These are phyloP conservation scores for Crithidia brevicula DNA, from an alignment of 208 protist genomes.

Conservation along the genomic window DNA sequence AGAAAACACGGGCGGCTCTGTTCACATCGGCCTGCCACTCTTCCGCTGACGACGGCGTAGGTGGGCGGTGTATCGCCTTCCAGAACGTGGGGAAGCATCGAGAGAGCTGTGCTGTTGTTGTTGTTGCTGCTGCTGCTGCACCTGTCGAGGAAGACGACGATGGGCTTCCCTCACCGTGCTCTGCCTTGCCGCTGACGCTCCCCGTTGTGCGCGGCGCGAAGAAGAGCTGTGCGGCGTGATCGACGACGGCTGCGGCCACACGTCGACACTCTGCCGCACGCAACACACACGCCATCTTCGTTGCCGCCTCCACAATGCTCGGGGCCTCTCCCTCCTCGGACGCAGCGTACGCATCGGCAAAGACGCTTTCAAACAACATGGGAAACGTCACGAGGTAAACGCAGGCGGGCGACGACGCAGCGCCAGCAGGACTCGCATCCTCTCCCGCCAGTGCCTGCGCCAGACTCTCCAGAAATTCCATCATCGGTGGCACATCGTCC, in stretches of 20 bases:
- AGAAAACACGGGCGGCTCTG: constrained; percentile 17
- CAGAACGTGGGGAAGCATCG: constrained; percentile 32
- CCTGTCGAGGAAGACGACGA: neutral
- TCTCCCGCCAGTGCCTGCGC: constrained; percentile 5
- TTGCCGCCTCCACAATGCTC: neutral
- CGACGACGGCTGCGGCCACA: constrained; percentile 2
- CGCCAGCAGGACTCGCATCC: neutral
- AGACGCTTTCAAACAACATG: constrained; percentile 35
- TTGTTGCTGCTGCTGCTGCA: neutral
- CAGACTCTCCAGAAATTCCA: constrained; percentile 14
- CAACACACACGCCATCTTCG: neutral
- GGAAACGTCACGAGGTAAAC: constrained; percentile 25
- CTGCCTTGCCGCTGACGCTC: neutral
- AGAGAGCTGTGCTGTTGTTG: neutral
- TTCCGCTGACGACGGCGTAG: neutral
- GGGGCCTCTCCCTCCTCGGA: neutral
- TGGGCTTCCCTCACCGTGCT: neutral
- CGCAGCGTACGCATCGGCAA: constrained; percentile 15
- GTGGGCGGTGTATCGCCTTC: constrained; percentile 5
- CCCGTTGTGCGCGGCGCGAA: neutral
- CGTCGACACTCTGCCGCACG: constrained; percentile 6
- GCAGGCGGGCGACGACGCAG: neutral
- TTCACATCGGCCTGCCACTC: constrained; percentile 12
- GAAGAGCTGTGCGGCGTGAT: constrained; percentile 10
- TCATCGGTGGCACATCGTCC: constrained; percentile 24